Base-by-base conservation (phyloP, 2,329 filamentous ascomycete genomes). In the Venturia carpophila region DNA sequence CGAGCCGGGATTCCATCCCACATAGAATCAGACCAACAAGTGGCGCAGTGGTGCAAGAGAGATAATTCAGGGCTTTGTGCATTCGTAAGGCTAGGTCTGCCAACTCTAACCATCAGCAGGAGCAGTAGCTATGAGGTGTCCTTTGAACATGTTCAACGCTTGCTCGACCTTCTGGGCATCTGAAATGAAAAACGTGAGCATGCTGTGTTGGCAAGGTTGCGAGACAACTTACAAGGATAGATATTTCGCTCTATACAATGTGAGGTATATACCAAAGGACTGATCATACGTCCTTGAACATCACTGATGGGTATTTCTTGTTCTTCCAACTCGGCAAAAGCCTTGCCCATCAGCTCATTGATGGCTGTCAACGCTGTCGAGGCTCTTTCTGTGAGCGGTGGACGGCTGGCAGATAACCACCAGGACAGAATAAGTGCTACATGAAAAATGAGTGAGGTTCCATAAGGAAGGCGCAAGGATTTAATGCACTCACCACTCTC, bases 181-280 rank as follows among this genome's bases (percentile, higher is more conserved):
- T 58, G 52, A 19, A 58, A 9, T 15, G 39, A 58, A 17, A 13
- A 34, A 34, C 13, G 13, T 58, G 5, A 34, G 52, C 34, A 37
- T 19, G 37, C 27, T 27, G 3, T 52, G 13, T 21, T 52, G 24
- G 10, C 2, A 11, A 1, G n/a, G 6, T n/a, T n/a, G 27, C 2
- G 37, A 58, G 52, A 27, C 27, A 11, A 58, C 52, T 37, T 24
- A 58, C 52, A 58, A 19, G 27, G 27, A 10, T 58, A 58, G 19
- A 58, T 30, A 19, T 19, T 34, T 15, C 52, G 52, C 4, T 58
- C 52, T 6, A 58, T 15, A 9, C 52, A 58, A 6, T 58, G 52
- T 58, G 52, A 58, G 7, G 52, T 58, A n/a, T 58, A 58, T 3
- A 58, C 52, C 52, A 58, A 58, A 3, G 52, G 52, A n/a, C 52